Percentiles rank a stretch among this genome's conserved stretches.
phyloP scores from a whole-genome alignment of 108 stramenopile genomes.

The Nannochloropsis gaditana region DNA sequence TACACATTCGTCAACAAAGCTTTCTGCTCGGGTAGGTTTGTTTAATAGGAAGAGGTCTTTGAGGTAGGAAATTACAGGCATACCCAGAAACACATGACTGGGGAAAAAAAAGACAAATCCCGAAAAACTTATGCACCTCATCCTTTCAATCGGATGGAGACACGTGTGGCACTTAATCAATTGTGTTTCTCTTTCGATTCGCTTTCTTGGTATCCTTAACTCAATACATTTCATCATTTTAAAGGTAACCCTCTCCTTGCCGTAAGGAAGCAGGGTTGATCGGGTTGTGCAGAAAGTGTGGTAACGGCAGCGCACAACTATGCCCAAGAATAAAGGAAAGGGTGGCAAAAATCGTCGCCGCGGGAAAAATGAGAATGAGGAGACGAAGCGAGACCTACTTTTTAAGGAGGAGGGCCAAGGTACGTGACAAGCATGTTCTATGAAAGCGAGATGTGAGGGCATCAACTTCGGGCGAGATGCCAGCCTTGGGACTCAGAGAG shows the following conservation, averaged over 20 bases:
- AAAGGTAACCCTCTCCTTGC: not conserved
- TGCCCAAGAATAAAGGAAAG: constrained; percentile 75
- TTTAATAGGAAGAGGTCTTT: too few relatives aligned
- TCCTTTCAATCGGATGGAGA: too few relatives aligned
- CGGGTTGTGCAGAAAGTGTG: too few relatives aligned
- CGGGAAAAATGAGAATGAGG: constrained; percentile 98
- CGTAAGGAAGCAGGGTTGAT: not conserved
- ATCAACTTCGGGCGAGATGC: not conserved
- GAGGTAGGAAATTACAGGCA: too few relatives aligned
- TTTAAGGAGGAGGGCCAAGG: constrained; percentile 91
- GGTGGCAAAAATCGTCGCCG: constrained; percentile 97
- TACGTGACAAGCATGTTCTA: constrained; percentile 30
- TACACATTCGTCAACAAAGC: too few relatives aligned
- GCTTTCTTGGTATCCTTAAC: not conserved
- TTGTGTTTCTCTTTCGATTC: too few relatives aligned
- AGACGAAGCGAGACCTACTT: constrained; percentile 95
- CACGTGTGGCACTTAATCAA: too few relatives aligned
- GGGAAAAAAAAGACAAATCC: too few relatives aligned
- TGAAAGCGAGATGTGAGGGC: not conserved
- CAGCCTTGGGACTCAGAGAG: too few relatives aligned
- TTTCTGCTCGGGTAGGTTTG: too few relatives aligned
- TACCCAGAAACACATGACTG: too few relatives aligned
- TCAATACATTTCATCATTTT: not conserved
- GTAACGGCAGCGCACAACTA: not conserved
- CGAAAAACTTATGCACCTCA: too few relatives aligned